These are phyloP conservation scores for Dacryopinax spathularia DNA, from an alignment of 768 basidiomycete species.

Conservation along the genomic window DNA sequence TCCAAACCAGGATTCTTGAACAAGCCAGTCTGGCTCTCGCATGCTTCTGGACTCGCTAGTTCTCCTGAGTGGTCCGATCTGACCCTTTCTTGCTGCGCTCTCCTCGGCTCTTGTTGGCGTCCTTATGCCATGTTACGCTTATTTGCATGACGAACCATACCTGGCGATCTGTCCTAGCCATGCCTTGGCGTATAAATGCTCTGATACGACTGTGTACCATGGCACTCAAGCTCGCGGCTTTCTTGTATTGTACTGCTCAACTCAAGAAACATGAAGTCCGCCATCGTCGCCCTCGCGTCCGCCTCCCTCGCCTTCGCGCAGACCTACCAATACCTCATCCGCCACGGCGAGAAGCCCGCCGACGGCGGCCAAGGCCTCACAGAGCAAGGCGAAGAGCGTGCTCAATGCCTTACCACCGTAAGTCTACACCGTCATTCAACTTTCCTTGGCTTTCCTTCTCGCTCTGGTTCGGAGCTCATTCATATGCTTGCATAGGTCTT, in stretches of 20 bases:
- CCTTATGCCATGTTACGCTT: background rate
- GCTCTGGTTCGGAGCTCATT: no score
- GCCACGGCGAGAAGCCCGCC: slow-evolving; percentile 12
- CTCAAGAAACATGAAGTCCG: background rate
- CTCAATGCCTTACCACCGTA: slow-evolving; percentile 10
- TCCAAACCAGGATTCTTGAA: background rate
- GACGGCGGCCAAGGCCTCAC: slow-evolving; percentile 9
- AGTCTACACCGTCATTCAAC: background rate
- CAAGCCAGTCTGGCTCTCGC: background rate
- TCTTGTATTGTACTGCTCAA: no score
- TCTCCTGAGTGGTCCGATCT: background rate
- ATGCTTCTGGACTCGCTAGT: background rate
- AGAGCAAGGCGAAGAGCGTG: slow-evolving; percentile 9
- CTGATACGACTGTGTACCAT: no score
- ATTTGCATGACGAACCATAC: no score
- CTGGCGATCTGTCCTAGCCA: background rate
- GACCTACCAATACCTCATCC: slow-evolving; percentile 8
- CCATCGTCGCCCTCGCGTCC: background rate
- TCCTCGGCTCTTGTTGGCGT: background rate
- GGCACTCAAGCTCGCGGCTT: no score
- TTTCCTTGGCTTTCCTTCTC: no score
- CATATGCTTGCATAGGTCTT: no score
- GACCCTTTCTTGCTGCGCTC: background rate
- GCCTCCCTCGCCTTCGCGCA: background rate
- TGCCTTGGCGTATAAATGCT: background rate